Percentiles rank a stretch among this genome's conserved stretches.
Conservation (phyloP, 345 rosid species). For the Camelina laxa region DNA sequence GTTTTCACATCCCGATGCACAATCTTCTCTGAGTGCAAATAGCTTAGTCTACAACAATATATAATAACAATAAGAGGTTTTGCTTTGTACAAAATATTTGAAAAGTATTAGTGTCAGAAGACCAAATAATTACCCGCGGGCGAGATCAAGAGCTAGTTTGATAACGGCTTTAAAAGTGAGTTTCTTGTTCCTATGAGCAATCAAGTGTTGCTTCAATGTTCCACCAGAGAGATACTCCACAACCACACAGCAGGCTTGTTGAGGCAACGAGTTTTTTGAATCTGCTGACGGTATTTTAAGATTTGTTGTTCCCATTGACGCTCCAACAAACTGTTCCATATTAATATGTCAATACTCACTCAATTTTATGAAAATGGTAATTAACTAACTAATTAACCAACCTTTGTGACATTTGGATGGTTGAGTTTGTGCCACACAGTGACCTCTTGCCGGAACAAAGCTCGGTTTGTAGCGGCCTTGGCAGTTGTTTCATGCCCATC, state of each 20-base stretch:
- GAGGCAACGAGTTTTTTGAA: slow-evolving; percentile 48
- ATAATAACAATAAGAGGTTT: neutral
- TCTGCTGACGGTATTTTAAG: slow-evolving; percentile 71
- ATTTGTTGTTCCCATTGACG: slow-evolving; percentile 89
- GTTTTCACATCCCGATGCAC: slow-evolving; percentile 97
- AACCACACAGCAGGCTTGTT: slow-evolving; percentile 88
- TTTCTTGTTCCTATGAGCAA: slow-evolving; percentile 70
- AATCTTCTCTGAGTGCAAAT: slow-evolving; percentile 84
- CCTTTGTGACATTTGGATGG: slow-evolving; percentile 93
- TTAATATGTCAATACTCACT: neutral
- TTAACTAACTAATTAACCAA: slow-evolving; percentile 37
- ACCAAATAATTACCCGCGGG: slow-evolving; percentile 69
- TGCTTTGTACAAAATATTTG: neutral
- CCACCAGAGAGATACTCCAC: slow-evolving; percentile 90
- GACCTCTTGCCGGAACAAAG: slow-evolving; percentile 87
- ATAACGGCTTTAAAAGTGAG: slow-evolving; percentile 75
- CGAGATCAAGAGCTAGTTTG: slow-evolving; percentile 86
- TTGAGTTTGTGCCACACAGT: slow-evolving; percentile 96
- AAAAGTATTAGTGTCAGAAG: neutral
- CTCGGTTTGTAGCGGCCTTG: slow-evolving; percentile 69
- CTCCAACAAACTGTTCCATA: slow-evolving; percentile 78
- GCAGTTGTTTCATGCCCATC: slow-evolving; percentile 63
- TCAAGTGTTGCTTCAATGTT: slow-evolving; percentile 79
- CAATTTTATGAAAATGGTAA: slow-evolving; percentile 2
- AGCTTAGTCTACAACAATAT: slow-evolving; percentile 69